Percentiles rank a stretch among this genome's conserved stretches.
Evolutionary conservation across 768 basidiomycete genomes (phyloP).

Genomic region (Sporobolomyces roseus): DNA sequence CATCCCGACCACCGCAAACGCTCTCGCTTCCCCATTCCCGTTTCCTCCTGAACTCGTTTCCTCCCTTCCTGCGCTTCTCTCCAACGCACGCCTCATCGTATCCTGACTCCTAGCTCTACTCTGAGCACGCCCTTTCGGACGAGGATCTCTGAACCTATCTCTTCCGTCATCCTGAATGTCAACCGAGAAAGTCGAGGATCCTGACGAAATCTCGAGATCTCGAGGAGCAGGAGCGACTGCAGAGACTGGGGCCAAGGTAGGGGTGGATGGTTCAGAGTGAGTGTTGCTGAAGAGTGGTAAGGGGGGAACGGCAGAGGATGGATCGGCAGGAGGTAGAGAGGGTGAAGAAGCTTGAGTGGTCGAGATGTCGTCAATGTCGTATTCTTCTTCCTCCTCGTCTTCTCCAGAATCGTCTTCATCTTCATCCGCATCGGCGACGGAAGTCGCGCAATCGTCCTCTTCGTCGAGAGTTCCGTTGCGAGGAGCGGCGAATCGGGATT

Average conservation of each 20-base stretch:
- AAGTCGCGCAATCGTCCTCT: constrained; percentile 13
- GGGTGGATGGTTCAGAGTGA: not conserved
- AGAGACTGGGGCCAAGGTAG: not conserved
- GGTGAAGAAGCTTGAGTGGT: constrained; percentile 32
- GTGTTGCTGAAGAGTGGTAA: constrained; percentile 3
- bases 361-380: constrained; percentile 89
- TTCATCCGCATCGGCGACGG: constrained; percentile 38
- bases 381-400: constrained; percentile 51
- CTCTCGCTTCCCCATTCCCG: constrained; percentile 30
- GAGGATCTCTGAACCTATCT: constrained; percentile 15
- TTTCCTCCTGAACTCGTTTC: not conserved
- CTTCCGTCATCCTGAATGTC: constrained; percentile 32
- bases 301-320: not conserved
- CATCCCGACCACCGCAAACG: constrained; percentile 32
- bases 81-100: constrained; percentile 1
- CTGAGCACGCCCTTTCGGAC: constrained; percentile 1
- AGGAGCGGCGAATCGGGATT: constrained; percentile 5
- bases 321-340: constrained; percentile 7
- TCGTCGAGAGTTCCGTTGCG: constrained; percentile 13
- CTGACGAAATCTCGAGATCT: constrained; percentile 4
- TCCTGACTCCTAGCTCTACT: constrained; percentile 1
- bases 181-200: constrained; percentile 20
- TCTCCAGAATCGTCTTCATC: constrained; percentile 55
- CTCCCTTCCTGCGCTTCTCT: constrained; percentile 6
- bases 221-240: constrained; percentile 6